Evolutionary conservation across 1,284 basidiomycete genomes (phyloP).

Genomic region (Naganishia sp.): DNA sequence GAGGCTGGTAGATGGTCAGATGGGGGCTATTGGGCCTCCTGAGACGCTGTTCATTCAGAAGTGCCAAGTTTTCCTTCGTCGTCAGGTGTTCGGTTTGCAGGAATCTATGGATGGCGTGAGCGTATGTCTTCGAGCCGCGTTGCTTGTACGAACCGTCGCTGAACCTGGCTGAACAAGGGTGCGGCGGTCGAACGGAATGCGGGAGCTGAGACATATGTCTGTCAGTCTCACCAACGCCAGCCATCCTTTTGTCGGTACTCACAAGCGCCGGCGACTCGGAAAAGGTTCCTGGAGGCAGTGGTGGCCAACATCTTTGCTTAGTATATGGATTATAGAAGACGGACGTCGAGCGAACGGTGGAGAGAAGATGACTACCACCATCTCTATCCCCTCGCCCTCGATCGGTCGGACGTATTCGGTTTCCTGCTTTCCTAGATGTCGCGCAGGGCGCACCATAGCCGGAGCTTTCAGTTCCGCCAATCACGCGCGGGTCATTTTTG

Average conservation of each 20-base stretch:
- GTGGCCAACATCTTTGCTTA: constrained; percentile 15
- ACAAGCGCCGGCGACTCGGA: constrained; percentile 26
- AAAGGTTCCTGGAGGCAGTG: constrained; percentile 16
- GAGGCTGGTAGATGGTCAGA: constrained; percentile 94
- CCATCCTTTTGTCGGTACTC: neutral
- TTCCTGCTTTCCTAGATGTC: neutral
- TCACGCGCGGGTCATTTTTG: constrained; percentile 17
- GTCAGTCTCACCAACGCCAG: neutral
- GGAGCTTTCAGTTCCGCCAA: constrained; percentile 25
- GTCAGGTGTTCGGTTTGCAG: constrained; percentile 42
- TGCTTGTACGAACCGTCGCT: constrained; percentile 1
- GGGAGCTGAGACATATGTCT: constrained; percentile 10
- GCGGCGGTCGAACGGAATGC: constrained; percentile 25
- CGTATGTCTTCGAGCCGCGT: neutral
- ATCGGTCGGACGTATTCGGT: constrained; percentile 29
- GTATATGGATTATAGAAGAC: neutral
- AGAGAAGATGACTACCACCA: constrained; percentile 7
- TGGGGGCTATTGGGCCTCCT: constrained; percentile 86
- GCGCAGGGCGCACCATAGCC: neutral
- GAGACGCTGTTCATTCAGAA: constrained; percentile 84
- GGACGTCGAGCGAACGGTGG: neutral
- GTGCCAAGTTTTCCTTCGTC: constrained; percentile 42
- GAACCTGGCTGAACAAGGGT: constrained; percentile 12
- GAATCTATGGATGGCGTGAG: constrained; percentile 16
- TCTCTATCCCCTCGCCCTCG: constrained; percentile 3